A percentile compares a stretch with the other conserved stretches of the same genome.
Conservation (phyloP, 2,329 filamentous ascomycete species). For the Sporothrix mexicana region DNA sequence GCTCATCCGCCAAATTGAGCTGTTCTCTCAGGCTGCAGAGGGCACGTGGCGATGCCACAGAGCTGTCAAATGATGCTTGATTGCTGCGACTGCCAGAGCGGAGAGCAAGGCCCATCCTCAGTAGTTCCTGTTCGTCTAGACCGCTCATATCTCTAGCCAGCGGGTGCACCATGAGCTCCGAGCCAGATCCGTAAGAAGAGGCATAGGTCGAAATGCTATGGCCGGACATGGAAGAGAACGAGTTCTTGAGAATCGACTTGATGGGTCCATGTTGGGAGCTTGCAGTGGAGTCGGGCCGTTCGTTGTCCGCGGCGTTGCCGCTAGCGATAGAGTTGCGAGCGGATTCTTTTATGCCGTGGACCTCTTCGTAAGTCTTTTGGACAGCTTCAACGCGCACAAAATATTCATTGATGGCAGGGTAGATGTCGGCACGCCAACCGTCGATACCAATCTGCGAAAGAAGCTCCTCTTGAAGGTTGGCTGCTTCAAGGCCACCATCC, state of each 20-base stretch:
- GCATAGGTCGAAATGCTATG: conserved; percentile 30
- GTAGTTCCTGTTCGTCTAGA: conserved; percentile 24
- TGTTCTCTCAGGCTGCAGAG: neutral
- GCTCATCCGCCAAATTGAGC: conserved; percentile 13
- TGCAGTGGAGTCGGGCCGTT: neutral
- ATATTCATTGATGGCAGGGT: conserved; percentile 33
- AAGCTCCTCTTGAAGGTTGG: conserved; percentile 14
- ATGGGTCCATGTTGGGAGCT: neutral
- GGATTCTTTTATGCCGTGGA: neutral
- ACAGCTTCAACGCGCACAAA: conserved; percentile 25
- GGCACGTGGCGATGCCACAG: neutral
- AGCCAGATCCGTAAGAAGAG: conserved; percentile 16
- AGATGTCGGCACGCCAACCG: conserved; percentile 32
- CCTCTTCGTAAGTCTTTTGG: neutral
- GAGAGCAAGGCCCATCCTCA: conserved; percentile 29
- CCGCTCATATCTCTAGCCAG: conserved; percentile 24
- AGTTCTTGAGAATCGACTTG: conserved; percentile 35
- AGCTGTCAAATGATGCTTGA: conserved; percentile 22
- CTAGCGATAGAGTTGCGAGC: too few species aligned
- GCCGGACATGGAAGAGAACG: conserved; percentile 24
- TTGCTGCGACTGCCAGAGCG: neutral
- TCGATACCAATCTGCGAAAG: conserved; percentile 30
- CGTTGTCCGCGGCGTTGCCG: neutral
- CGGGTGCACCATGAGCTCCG: conserved; percentile 31
- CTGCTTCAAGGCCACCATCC: neutral